Conservation (phyloP, 129 eudicot species). For the Dittrichia graveolens region DNA sequence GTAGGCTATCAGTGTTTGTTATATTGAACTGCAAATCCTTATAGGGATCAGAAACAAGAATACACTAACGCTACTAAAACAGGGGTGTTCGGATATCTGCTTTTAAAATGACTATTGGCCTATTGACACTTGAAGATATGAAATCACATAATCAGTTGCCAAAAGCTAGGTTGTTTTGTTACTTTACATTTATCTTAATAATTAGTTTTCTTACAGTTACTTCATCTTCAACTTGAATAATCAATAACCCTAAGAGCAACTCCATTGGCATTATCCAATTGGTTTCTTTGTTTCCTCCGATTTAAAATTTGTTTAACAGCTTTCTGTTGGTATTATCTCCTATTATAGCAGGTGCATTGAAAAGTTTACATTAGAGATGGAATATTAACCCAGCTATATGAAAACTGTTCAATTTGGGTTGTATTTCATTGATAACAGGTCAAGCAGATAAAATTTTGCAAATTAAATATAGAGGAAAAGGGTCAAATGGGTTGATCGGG, state of each 20-base stretch:
- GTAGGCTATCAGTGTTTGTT: background rate
- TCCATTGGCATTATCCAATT: too few species aligned
- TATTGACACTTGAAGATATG: background rate
- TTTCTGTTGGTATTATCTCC: background rate
- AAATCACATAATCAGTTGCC: background rate
- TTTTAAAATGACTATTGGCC: background rate
- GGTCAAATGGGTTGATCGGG: background rate
- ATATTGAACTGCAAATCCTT: background rate
- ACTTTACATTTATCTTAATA: background rate
- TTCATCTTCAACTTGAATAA: background rate
- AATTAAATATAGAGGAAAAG: background rate
- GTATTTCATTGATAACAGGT: too few species aligned
- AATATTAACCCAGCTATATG: too few species aligned
- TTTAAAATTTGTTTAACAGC: background rate
- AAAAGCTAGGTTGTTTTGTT: background rate
- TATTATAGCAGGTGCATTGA: background rate
- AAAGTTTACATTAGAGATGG: too few species aligned
- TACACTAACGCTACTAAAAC: too few species aligned
- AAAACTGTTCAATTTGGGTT: too few species aligned
- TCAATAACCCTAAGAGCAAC: background rate
- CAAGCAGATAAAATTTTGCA: background rate
- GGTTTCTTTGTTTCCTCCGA: background rate
- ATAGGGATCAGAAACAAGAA: too few species aligned
- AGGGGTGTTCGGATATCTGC: background rate
- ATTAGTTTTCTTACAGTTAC: background rate